Evolutionary conservation across 176 grass and related monocot species (phyloP), one percentile per base, ranked within the genome.

Genomic region (Paspalum vaginatum): DNA sequence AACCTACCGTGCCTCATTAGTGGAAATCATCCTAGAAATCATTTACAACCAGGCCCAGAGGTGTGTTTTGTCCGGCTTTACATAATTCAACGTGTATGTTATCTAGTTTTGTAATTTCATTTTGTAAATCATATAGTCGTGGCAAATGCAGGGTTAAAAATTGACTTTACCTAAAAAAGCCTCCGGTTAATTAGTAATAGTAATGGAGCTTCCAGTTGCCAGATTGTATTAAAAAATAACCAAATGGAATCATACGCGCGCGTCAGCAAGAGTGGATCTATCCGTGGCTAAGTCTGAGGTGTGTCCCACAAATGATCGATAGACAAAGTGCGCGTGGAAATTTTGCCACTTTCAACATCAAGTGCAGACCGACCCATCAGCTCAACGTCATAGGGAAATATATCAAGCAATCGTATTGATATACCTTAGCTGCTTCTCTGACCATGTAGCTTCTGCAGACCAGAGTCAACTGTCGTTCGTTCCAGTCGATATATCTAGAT

Each of bases 331-430:
- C 5, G 41, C 11, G n/a, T 55, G 65, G 15, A 81, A 85, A 65
- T 44, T 22, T 70, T 70, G 41, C 24, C n/a, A 70, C 70, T 71
- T 81, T 89, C 41, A 14, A 71, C 65, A 55, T 85, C 82, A 85
- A 77, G n/a, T n/a, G 44, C 46, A 40, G 32, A 72, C 24, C 50
- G 9, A 65, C 48, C 49, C 74, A 65, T 41, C 52, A 56, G 55
- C 55, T 87, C 39, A 63, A 82, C 73, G 48, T 61, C 32, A 80
- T 44, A 12, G 58, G 62, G 58, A 14, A 81, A 56, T 61, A 49
- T 32, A 77, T 54, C 25, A 82, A 63, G 38, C 79, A 71, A 82
- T 71, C 9, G 2, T 62, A 42, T 44, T 32, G 18, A 22, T 26
- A 45, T 51, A n/a, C 20, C 74, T 40, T 68, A 14, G 40, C 21